A percentile compares a stretch with the other conserved stretches of the same genome.
phyloP scores from a whole-genome alignment of 2,329 filamentous ascomycete species.

The Colletotrichum acutatum region DNA sequence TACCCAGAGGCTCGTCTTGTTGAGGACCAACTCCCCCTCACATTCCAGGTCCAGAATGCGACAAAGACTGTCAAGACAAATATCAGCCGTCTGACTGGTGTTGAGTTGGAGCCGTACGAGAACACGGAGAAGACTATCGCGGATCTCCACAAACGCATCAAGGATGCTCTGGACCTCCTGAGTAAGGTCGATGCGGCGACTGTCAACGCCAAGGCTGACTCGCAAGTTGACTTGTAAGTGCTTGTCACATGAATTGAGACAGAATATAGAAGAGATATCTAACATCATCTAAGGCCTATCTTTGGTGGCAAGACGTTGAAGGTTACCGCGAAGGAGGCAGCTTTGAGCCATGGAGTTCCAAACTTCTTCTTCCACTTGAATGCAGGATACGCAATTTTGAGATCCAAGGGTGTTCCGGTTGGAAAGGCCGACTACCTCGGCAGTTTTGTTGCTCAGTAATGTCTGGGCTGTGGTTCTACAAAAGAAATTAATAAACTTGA shows the following conservation, averaged over 20 bases:
- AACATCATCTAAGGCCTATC: slow-evolving; percentile 9
- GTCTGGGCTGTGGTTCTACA: not conserved
- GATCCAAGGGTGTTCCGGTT: slow-evolving; percentile 65
- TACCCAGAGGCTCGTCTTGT: slow-evolving; percentile 41
- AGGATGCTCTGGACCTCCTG: slow-evolving; percentile 45
- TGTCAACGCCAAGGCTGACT: slow-evolving; percentile 41
- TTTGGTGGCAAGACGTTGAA: slow-evolving; percentile 28
- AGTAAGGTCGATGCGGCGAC: slow-evolving; percentile 39
- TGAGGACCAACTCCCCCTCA: slow-evolving; percentile 49
- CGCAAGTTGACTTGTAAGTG: slow-evolving; percentile 41
- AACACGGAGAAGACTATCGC: slow-evolving; percentile 47
- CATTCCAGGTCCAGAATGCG: slow-evolving; percentile 47
- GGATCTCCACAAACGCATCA: slow-evolving; percentile 41
- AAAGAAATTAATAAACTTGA: not conserved
- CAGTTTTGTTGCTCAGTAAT: slow-evolving; percentile 13
- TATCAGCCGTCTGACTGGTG: slow-evolving; percentile 42
- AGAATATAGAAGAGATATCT: not conserved
- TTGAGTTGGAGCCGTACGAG: slow-evolving; percentile 37
- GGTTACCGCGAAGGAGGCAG: slow-evolving; percentile 48
- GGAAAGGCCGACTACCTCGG: slow-evolving; percentile 68
- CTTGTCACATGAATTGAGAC: no score
- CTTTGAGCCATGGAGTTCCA: slow-evolving; percentile 58
- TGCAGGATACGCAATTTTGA: slow-evolving; percentile 66
- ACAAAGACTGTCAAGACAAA: slow-evolving; percentile 43
- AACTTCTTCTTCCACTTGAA: slow-evolving; percentile 71